A percentile compares a stretch with the other conserved stretches of the same genome.
These are phyloP conservation scores for Phialemonium atrogriseum DNA, from an alignment of 2,329 filamentous ascomycete genomes.

Conservation along the genomic window DNA sequence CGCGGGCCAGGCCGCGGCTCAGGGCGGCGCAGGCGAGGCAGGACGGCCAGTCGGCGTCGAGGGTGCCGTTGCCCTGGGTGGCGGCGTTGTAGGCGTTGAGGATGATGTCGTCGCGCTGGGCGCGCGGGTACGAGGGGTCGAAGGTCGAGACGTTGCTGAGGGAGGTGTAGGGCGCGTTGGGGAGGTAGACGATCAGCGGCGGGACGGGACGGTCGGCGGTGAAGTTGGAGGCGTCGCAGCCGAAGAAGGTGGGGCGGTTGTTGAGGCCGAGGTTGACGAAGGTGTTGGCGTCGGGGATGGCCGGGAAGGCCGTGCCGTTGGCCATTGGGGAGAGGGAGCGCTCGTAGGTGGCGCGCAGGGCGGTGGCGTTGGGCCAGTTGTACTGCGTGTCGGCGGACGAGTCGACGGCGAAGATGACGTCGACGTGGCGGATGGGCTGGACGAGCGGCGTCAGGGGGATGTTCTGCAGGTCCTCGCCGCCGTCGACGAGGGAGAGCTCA, in stretches of 20 bases:
- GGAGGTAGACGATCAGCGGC: slow-evolving; percentile 55
- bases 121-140: slow-evolving; percentile 52
- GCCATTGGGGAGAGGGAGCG: slow-evolving; percentile 39
- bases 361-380: slow-evolving; percentile 53
- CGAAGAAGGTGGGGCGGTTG: slow-evolving; percentile 53
- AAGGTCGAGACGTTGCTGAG: slow-evolving; percentile 76
- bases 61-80: slow-evolving; percentile 73
- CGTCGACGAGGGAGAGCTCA: slow-evolving; percentile 39
- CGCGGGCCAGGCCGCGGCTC: slow-evolving; percentile 64
- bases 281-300: slow-evolving; percentile 44
- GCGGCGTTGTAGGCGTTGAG: slow-evolving; percentile 77
- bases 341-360: slow-evolving; percentile 48
- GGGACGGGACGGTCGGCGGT: slow-evolving; percentile 12
- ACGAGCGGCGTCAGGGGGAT: slow-evolving; percentile 44
- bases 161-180: slow-evolving; percentile 73
- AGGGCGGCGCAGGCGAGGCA: slow-evolving; percentile 88
- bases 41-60: slow-evolving; percentile 65
- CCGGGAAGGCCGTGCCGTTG: slow-evolving; percentile 49
- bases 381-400: slow-evolving; percentile 51
- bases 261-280: slow-evolving; percentile 53
- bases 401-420: slow-evolving; percentile 58
- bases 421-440: slow-evolving; percentile 41
- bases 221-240: slow-evolving; percentile 38
- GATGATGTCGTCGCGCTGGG: slow-evolving; percentile 70
- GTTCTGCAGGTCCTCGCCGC: slow-evolving; percentile 40